Percentiles rank a stretch among this genome's conserved stretches.
Evolutionary conservation across 2,329 filamentous ascomycete species (phyloP).

Genomic region (Neofusicoccum cordaticola): DNA sequence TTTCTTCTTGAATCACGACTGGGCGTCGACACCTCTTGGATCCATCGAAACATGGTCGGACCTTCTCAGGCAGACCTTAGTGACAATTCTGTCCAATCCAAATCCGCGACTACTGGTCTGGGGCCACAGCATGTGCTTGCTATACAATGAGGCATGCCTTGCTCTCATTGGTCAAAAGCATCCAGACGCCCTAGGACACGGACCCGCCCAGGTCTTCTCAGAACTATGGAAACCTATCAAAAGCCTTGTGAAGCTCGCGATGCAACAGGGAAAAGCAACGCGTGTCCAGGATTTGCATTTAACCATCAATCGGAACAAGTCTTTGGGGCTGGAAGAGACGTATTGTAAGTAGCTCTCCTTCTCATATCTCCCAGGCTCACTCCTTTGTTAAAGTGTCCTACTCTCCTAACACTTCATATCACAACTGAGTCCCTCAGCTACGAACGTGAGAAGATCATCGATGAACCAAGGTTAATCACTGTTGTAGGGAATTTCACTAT

Average conservation of each 20-base stretch:
- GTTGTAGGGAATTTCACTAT: constrained; percentile 15
- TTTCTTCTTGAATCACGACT: constrained; percentile 47
- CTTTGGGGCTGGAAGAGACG: constrained; percentile 11
- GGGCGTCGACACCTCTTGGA: constrained; percentile 68
- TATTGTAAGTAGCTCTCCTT: constrained; percentile 10
- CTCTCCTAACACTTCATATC: neutral
- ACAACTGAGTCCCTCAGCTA: too few relatives aligned
- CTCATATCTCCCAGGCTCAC: too few relatives aligned
- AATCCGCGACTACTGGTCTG: constrained; percentile 56
- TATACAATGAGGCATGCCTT: constrained; percentile 67
- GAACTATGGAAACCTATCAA: constrained; percentile 11
- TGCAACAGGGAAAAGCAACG: constrained; percentile 14
- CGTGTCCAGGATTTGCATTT: constrained; percentile 3
- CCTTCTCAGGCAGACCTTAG: constrained; percentile 70
- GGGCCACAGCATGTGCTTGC: constrained; percentile 61
- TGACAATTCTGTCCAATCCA: constrained; percentile 62
- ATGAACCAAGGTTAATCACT: too few relatives aligned
- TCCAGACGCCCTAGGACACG: constrained; percentile 62
- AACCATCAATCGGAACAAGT: neutral
- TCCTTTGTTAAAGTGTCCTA: too few relatives aligned
- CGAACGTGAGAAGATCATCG: too few relatives aligned
- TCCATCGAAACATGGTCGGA: constrained; percentile 67
- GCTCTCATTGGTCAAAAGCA: constrained; percentile 69
- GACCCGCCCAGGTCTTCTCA: constrained; percentile 5
- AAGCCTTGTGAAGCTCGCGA: constrained; percentile 9